Evolutionary conservation across 192 early-diverging fungal species (phyloP).

Genomic region (Phlyctochytrium arcticum): DNA sequence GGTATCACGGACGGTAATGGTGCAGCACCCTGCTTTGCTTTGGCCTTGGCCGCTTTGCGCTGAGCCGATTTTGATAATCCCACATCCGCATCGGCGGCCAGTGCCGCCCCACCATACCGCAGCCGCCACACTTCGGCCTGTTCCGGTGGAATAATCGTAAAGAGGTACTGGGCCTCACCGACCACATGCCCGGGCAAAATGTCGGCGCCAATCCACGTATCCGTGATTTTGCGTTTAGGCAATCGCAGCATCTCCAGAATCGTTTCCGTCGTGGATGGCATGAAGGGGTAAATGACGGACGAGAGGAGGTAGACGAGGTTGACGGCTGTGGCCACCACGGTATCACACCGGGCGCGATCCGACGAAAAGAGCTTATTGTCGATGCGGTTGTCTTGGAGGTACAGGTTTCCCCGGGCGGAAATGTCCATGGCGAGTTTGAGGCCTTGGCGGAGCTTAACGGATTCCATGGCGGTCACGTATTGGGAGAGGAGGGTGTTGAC

Average conservation of each 20-base stretch:
- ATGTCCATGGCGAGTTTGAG: constrained; percentile 88
- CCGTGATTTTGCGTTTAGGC: constrained; percentile 72
- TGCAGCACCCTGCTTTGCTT: constrained; percentile 27
- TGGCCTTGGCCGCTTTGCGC: constrained; percentile 26
- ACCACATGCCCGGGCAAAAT: constrained; percentile 79
- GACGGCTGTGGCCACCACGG: constrained; percentile 72
- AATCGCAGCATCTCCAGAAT: constrained; percentile 85
- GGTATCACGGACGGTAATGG: constrained; percentile 26
- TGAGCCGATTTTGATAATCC: constrained; percentile 1
- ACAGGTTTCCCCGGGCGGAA: constrained; percentile 89
- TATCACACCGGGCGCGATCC: constrained; percentile 75
- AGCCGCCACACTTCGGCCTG: constrained; percentile 70
- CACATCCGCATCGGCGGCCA: constrained; percentile 2
- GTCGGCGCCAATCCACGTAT: constrained; percentile 64
- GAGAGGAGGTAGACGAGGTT: constrained; percentile 91
- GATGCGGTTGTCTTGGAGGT: constrained; percentile 89
- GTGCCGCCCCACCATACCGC: constrained; percentile 69
- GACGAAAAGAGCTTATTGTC: constrained; percentile 85
- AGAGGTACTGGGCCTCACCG: constrained; percentile 86
- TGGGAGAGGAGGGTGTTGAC: constrained; percentile 71
- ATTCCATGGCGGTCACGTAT: constrained; percentile 77
- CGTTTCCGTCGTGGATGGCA: constrained; percentile 78
- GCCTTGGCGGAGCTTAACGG: constrained; percentile 78
- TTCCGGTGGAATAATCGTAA: constrained; percentile 83
- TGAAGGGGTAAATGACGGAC: constrained; percentile 84